Base-by-base conservation (phyloP, 169 alveolate genomes). In the Besnoitia besnoiti region DNA sequence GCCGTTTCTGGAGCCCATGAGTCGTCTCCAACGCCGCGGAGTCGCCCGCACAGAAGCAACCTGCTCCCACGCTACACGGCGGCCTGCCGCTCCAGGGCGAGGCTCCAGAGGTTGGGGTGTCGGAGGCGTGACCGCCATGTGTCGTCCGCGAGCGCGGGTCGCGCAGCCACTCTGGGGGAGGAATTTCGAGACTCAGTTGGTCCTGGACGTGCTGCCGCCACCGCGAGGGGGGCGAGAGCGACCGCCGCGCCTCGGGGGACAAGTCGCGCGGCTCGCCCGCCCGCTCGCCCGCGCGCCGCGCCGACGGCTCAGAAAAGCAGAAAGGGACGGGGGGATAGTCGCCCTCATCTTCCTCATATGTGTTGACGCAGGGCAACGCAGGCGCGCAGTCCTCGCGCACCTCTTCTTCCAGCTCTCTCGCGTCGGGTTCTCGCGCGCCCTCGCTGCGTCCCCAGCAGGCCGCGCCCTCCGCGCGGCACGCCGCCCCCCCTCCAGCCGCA, bases 141-240 rank as follows among this genome's bases (percentile, higher is more conserved):
- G 62, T 14, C 30, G n/a, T n/a, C n/a, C 39, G 44, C 5, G 59
- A 42, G 49, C 30, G 39, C 12, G 87, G 87, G 24, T 77, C 61
- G 5, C 87, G 59, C 55, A 37, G 3, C 50, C 87, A 42, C 40
- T 37, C 87, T 4, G 55, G 87, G 3, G 49, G 87, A 24, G 87
- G 87, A 21, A 77, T 37, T 77, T 77, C 87, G 21, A 42, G 33
- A 55, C 87, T 77, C 39, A 77, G 59, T 35, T 40, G 87, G 21
- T 77, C 61, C 40, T 77, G 50, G 44, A 77, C 59, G 24, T 77
- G 87, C 87, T 77, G 87, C 5, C 12, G 87, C 87, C 87, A 77
- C 50, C 61, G 87, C 10, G 87, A 77, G 61, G 87, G 87, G 40
- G 87, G 55, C 49, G 87, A 37, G 16, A 42, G 87, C 37, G 87